phyloP scores from a whole-genome alignment of 2,329 filamentous ascomycete species.

The Colletotrichum lindemuthianum region DNA sequence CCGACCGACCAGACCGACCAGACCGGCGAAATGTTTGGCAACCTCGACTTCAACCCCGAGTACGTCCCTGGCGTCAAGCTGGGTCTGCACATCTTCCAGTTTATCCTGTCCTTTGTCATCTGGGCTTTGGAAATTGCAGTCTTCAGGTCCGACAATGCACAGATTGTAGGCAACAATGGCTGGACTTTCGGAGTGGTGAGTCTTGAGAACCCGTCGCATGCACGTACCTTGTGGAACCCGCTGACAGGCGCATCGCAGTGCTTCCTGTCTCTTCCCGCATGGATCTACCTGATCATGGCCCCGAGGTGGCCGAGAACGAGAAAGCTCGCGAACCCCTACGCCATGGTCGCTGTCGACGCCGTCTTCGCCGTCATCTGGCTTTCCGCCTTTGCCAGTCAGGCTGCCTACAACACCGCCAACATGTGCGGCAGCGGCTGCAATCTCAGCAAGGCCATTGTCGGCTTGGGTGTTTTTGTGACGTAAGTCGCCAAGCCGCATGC shows the following conservation, averaged over 20 bases:
- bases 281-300: conserved; percentile 73
- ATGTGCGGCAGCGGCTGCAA: conserved; percentile 66
- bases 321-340: conserved; percentile 69
- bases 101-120: conserved; percentile 62
- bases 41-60: conserved; percentile 63
- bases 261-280: conserved; percentile 71
- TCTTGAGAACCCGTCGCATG: conserved; percentile 17
- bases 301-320: conserved; percentile 71
- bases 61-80: conserved; percentile 66
- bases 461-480: conserved; percentile 70
- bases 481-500: conserved; percentile 50
- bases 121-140: conserved; percentile 70
- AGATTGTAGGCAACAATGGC: conserved; percentile 66
- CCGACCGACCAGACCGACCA: background rate
- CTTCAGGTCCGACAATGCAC: conserved; percentile 59
- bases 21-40: conserved; percentile 52
- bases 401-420: conserved; percentile 68
- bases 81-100: conserved; percentile 65
- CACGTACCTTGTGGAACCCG: background rate
- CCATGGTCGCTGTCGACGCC: conserved; percentile 68
- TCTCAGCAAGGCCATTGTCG: conserved; percentile 72
- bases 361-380: conserved; percentile 71
- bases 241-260: conserved; percentile 56
- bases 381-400: conserved; percentile 73
- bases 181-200: conserved; percentile 74